A percentile compares a stretch with the other conserved stretches of the same genome.
phyloP scores from a whole-genome alignment of 1,284 basidiomycete genomes.

The Malassezia vespertilionis region DNA sequence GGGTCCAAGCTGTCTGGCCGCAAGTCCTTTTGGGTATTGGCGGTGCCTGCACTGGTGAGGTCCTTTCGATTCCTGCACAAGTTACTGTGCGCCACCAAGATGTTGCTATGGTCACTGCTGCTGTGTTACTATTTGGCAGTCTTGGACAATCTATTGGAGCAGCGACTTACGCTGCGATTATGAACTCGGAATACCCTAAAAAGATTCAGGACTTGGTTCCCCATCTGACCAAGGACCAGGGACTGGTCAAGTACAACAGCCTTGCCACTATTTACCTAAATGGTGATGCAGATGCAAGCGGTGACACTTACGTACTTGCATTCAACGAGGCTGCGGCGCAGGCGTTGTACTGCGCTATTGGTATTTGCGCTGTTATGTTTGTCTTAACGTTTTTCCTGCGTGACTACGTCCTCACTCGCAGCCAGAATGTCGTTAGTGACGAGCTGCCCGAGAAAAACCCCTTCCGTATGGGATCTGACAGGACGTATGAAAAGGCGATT shows the following conservation, averaged over 20 bases:
- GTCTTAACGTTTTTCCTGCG: conserved; percentile 26
- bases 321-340: conserved; percentile 37
- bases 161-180: conserved; percentile 34
- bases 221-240: too few species aligned
- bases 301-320: too few species aligned
- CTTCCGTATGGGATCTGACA: not conserved
- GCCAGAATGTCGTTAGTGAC: conserved; percentile 42
- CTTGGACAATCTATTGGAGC: conserved; percentile 40
- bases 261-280: not conserved
- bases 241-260: too few species aligned
- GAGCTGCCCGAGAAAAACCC: conserved; percentile 32
- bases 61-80: conserved; percentile 38
- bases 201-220: too few species aligned
- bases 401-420: conserved; percentile 32
- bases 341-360: conserved; percentile 33
- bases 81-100: conserved; percentile 45
- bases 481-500: conserved; percentile 6
- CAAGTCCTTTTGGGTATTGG: conserved; percentile 45
- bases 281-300: not conserved
- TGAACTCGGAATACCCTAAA: conserved; percentile 21
- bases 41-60: conserved; percentile 40
- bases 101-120: conserved; percentile 45
- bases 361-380: conserved; percentile 30
- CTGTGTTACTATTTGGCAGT: conserved; percentile 38
- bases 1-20: conserved; percentile 37